Evolutionary conservation across 2,329 filamentous ascomycete genomes (phyloP), one percentile per base, ranked within the genome.

Genomic region (Colletotrichum musicola): DNA sequence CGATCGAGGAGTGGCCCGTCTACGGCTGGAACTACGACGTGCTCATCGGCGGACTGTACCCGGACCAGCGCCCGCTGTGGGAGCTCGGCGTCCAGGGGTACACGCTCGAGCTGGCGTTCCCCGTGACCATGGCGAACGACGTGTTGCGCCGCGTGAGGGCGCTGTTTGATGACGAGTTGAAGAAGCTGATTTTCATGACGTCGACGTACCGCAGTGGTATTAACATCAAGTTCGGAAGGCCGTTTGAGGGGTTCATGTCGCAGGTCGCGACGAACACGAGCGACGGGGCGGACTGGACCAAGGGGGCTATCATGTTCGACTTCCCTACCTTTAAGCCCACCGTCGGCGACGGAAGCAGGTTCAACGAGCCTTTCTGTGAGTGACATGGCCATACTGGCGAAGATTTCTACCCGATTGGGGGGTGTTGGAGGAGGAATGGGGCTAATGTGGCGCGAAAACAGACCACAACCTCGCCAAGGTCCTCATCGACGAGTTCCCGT

Each of bases 261-360:
- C 84, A 86, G 75, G 81, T 82, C 16, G 85, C 83, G 10, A 81
- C 81, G 60, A 79, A 81, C 71, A 86, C 84, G 7, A 78, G 78
- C 1, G 84, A 85, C 64, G 81, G 81, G 4, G 81, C 78, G 51
- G 84, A 86, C 72, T 86, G 83, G 83, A 77, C 73, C 58, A 81
- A 84, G 73, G 85, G 84, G 2, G 80, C 81, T 20, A 85, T 87
- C 72, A 87, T 86, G 84, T 84, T 87, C 70, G 84, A 87, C 72
- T 87, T 86, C 71, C 84, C 84, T 2, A 80, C 76, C 20, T 86
- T 82, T 73, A 78, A 81, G 58, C 84, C 85, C 0, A 80, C 73
- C 2, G 72, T 80, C 9, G 84, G 84, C 1, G 83, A 86, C 62
- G 74, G 81, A 4, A 75, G 80, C 74, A 80, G 84, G 53, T 86